A percentile compares a stretch with the other conserved stretches of the same genome.
Evolutionary conservation across 164 flowering plant genomes (phyloP).

Genomic region (Houttuynia cordata): DNA sequence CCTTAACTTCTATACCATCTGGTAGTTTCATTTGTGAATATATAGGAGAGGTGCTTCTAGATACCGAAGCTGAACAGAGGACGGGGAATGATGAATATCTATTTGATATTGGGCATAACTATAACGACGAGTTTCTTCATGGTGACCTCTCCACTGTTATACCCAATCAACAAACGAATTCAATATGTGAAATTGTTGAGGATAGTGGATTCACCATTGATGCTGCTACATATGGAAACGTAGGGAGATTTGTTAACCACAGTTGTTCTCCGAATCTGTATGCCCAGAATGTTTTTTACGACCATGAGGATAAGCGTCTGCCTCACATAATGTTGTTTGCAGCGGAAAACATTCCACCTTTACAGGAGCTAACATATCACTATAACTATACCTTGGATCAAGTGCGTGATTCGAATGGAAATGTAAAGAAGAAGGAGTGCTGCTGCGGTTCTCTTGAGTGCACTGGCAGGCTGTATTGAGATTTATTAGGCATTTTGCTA

Average conservation of each 20-base stretch:
- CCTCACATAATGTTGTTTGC: constrained; percentile 94
- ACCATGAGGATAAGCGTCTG: constrained; percentile 63
- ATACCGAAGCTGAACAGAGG: constrained; percentile 68
- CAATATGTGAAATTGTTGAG: constrained; percentile 21
- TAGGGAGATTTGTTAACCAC: constrained; percentile 83
- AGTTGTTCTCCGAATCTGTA: constrained; percentile 88
- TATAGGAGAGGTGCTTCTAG: constrained; percentile 67
- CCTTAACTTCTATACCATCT: constrained; percentile 59
- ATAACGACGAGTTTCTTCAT: constrained; percentile 31
- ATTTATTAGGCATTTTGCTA: too few species aligned
- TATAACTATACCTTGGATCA: constrained; percentile 63
- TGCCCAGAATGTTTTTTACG: constrained; percentile 85
- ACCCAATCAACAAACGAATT: constrained; percentile 21
- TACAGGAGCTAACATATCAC: constrained; percentile 71
- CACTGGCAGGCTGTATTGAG: constrained; percentile 66
- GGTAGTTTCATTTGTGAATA: constrained; percentile 93
- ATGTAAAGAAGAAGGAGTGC: constrained; percentile 56
- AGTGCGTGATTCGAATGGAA: constrained; percentile 55
- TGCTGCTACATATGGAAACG: constrained; percentile 50
- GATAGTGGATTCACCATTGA: constrained; percentile 70
- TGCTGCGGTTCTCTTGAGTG: constrained; percentile 75
- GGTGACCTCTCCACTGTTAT: constrained; percentile 27
- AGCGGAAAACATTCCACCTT: constrained; percentile 74
- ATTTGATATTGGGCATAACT: constrained; percentile 76
- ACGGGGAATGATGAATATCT: constrained; percentile 71